Evolutionary conservation across 768 basidiomycete species (phyloP).

Genomic region (Clathrus columnatus): DNA sequence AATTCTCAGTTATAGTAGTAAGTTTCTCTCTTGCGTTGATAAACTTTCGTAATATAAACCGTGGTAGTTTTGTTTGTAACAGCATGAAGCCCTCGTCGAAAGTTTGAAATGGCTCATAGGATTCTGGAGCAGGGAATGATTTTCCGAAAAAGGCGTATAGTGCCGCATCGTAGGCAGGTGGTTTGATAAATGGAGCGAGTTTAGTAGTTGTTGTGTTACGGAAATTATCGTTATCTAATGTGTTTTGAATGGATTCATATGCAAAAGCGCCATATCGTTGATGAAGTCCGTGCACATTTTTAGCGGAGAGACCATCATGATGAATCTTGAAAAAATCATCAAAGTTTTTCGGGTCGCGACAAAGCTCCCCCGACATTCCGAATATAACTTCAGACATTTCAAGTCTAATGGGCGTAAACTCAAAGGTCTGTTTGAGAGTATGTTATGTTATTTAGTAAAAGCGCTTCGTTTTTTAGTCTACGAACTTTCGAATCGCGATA

Average conservation of each 20-base stretch:
- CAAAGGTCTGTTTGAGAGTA: slow-evolving; percentile 12
- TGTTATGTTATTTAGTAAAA: background rate
- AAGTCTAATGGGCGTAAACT: slow-evolving; percentile 12
- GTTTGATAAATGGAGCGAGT: slow-evolving; percentile 12
- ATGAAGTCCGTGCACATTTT: slow-evolving; percentile 10
- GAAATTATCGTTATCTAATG: slow-evolving; percentile 7
- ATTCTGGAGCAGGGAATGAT: slow-evolving; percentile 14
- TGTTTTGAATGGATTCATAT: slow-evolving; percentile 6
- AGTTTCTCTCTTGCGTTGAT: slow-evolving; percentile 13
- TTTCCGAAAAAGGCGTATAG: slow-evolving; percentile 17
- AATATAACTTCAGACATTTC: slow-evolving; percentile 17
- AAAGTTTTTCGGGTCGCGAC: slow-evolving; percentile 3
- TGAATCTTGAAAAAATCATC: slow-evolving; percentile 12
- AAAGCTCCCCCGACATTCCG: background rate
- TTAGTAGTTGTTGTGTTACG: slow-evolving; percentile 5
- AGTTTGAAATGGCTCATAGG: slow-evolving; percentile 11
- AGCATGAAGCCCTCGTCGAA: slow-evolving; percentile 19
- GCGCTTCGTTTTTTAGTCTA: no score
- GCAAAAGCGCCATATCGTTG: slow-evolving; percentile 7
- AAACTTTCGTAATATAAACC: slow-evolving; percentile 13
- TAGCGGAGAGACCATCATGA: slow-evolving; percentile 14
- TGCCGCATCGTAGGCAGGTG: slow-evolving; percentile 15
- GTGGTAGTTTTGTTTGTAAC: slow-evolving; percentile 14
- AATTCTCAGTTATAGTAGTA: background rate
- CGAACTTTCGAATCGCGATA: slow-evolving; percentile 16